Evolutionary conservation across 1,139 yeast species (phyloP).

Genomic region (Taphrina pruni): DNA sequence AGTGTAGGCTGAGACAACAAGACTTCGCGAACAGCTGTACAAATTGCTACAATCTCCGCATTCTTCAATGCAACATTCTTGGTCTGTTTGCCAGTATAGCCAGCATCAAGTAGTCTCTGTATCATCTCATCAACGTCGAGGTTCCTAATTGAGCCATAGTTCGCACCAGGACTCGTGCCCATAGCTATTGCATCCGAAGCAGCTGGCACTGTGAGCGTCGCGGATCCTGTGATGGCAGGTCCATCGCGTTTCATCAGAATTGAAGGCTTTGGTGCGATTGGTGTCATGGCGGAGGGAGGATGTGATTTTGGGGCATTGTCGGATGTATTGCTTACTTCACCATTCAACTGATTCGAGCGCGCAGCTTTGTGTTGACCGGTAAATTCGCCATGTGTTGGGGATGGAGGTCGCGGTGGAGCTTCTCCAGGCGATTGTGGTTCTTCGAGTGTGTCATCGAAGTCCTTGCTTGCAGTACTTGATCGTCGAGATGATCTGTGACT

Average conservation of each 20-base stretch:
- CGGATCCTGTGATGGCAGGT: slow-evolving; percentile 37
- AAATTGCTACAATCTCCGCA: slow-evolving; percentile 81
- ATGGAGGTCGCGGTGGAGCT: slow-evolving; percentile 36
- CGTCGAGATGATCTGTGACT: slow-evolving; percentile 33
- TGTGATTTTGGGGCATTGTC: slow-evolving; percentile 32
- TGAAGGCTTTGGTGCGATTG: slow-evolving; percentile 43
- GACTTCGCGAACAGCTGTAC: slow-evolving; percentile 85
- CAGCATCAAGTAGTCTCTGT: slow-evolving; percentile 89
- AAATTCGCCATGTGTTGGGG: slow-evolving; percentile 39
- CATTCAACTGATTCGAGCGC: slow-evolving; percentile 22
- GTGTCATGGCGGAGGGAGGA: slow-evolving; percentile 42
- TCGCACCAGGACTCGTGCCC: slow-evolving; percentile 36
- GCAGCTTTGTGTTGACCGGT: slow-evolving; percentile 33
- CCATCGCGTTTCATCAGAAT: slow-evolving; percentile 43
- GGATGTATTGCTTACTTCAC: slow-evolving; percentile 38
- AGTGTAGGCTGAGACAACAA: slow-evolving; percentile 87
- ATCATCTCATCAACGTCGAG: slow-evolving; percentile 79
- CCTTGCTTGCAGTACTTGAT: slow-evolving; percentile 31
- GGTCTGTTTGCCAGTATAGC: slow-evolving; percentile 90
- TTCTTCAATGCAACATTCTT: slow-evolving; percentile 86
- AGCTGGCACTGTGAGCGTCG: slow-evolving; percentile 38
- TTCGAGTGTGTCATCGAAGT: slow-evolving; percentile 26
- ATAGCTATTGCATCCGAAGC: slow-evolving; percentile 16
- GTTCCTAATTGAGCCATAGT: slow-evolving; percentile 34
- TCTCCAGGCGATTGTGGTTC: slow-evolving; percentile 30